phyloP scores from a whole-genome alignment of 257 asterid genomes.

The Capsicum chinense region DNA sequence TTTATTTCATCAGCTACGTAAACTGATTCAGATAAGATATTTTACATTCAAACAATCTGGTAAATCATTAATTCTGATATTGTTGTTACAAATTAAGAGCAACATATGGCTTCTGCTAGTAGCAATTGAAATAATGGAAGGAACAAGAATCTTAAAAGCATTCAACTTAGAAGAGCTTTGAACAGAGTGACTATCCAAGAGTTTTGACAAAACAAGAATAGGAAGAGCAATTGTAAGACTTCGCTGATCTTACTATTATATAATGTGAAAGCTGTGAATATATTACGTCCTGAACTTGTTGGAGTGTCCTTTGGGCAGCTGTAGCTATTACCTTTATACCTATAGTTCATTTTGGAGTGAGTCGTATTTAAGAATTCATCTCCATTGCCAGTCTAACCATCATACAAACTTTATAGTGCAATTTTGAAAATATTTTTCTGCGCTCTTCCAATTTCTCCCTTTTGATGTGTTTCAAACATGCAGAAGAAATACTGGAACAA shows the following conservation, averaged over 20 bases:
- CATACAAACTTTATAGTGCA: conserved; percentile 5
- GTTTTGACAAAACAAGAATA: background rate
- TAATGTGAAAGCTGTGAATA: conserved; percentile 12
- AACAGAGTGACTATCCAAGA: conserved; percentile 14
- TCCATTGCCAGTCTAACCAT: conserved; percentile 1
- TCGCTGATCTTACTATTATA: background rate
- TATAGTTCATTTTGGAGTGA: conserved; percentile 18
- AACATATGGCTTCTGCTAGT: conserved; percentile 3
- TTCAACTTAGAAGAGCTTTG: conserved; percentile 23
- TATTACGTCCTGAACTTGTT: background rate
- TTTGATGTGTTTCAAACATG: conserved; percentile 39
- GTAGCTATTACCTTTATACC: background rate
- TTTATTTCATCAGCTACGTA: background rate
- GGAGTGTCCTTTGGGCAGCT: conserved; percentile 5
- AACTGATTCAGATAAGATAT: background rate
- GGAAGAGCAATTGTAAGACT: background rate
- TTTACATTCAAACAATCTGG: background rate
- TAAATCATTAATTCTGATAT: background rate
- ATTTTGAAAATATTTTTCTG: conserved; percentile 16
- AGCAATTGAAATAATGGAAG: background rate
- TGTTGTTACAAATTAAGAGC: background rate
- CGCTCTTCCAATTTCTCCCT: conserved; percentile 25
- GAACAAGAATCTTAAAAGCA: conserved; percentile 15
- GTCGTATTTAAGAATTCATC: background rate
- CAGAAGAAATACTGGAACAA: conserved; percentile 95